Base-by-base conservation (phyloP, 2,329 filamentous ascomycete genomes). In the Stagonosporopsis rhizophila region DNA sequence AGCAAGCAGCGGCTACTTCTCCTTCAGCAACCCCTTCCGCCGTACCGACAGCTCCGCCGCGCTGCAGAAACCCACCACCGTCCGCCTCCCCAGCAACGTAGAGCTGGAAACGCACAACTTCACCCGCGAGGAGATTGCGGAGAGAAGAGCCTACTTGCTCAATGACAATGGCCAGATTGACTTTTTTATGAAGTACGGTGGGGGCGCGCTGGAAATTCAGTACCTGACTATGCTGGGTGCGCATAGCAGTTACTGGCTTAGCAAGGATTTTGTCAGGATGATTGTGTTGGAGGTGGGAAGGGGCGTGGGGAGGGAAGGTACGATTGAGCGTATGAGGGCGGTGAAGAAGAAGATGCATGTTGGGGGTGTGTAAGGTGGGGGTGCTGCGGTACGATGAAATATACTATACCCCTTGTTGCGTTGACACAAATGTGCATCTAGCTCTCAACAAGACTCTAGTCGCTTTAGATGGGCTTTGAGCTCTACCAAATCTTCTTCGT, bases 131-230 rank as follows among this genome's bases (percentile, higher is more conserved):
- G 93, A 97, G 68, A 85, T 96, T 49, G 94, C 93, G 0, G 95
- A 98, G 79, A 92, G 89, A 73, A 89, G 94, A 66, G 92, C 93
- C 62, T 89, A 87, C 59, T 75, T 96, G 7, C 84, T 99, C 4
- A 99, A 99, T 66, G 95, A 99, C 68, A 98, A 98, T 64, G 94
- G 93, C 0, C 95, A 99, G 77, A 88, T 99, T 37, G 95, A 99
- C 74, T 99, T 87, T 76, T 96, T 89, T 67, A 79, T 99, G 44
- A 87, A 87, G 44, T 92, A 91, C 7, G 90, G 92, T 0, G 89
- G 91, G 1, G 95, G 95, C 0, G 89, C 93, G 4, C 80, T 99
- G 32, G 95, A 96, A 76, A 92, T 97, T 22, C 93, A 98, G 77
- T 99, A 99, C 73, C 78, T 98, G 32, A 97, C 96, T 65, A 99